A percentile compares a stretch with the other conserved stretches of the same genome.
Conservation (phyloP, 2,329 filamentous ascomycete genomes). For the Aspergillus glaucus region DNA sequence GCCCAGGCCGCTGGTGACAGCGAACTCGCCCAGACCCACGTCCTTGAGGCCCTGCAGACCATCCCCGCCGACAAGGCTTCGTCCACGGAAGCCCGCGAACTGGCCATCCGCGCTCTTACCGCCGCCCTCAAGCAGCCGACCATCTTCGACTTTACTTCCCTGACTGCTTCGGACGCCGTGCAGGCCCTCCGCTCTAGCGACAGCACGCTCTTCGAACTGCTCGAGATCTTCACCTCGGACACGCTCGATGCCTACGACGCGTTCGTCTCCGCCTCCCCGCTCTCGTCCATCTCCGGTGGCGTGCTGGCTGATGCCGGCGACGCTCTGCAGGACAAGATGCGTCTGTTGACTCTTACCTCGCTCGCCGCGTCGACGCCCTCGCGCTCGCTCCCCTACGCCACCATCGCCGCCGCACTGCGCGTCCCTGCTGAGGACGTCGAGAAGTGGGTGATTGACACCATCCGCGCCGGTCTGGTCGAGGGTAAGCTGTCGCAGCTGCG, state of each 20-base stretch:
- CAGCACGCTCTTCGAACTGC: conserved; percentile 78
- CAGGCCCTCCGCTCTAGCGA: conserved; percentile 83
- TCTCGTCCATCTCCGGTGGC: conserved; percentile 64
- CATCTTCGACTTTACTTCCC: conserved; percentile 67
- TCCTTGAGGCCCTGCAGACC: conserved; percentile 68
- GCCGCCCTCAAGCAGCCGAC: conserved; percentile 59
- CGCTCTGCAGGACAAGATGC: conserved; percentile 87
- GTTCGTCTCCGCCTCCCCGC: conserved; percentile 62
- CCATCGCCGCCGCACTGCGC: conserved; percentile 78
- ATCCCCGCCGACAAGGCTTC: conserved; percentile 57
- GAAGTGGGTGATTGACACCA: conserved; percentile 98
- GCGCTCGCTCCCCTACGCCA: conserved; percentile 80
- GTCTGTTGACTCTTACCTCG: conserved; percentile 85
- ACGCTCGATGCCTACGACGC: conserved; percentile 93
- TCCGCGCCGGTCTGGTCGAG: conserved; percentile 90
- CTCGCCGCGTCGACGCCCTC: conserved; percentile 76
- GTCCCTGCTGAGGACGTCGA: conserved; percentile 80
- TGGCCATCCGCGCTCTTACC: conserved; percentile 60
- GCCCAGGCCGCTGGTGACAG: conserved; percentile 72
- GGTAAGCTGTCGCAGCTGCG: conserved; percentile 92
- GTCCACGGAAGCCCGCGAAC: conserved; percentile 49
- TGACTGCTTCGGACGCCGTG: conserved; percentile 66
- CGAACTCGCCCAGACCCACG: conserved; percentile 68
- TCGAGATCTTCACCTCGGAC: conserved; percentile 92
- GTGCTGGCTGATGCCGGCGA: conserved; percentile 74